These are phyloP conservation scores for Aureobasidium sp. DNA, from an alignment of 2,329 filamentous ascomycete species.

Conservation along the genomic window DNA sequence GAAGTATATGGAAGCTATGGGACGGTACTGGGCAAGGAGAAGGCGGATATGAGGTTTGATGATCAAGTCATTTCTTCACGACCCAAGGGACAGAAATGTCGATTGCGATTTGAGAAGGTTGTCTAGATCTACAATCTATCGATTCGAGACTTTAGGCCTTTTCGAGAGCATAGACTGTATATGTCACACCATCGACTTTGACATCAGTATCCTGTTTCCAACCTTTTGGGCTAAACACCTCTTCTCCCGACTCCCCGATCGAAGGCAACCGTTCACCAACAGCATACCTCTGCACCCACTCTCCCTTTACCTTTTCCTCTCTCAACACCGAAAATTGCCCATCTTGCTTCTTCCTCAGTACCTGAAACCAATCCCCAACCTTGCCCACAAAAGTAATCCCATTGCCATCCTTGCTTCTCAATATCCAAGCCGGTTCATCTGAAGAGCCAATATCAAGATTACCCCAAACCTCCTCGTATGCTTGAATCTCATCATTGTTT, in stretches of 20 bases:
- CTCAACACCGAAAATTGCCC: slow-evolving; percentile 5
- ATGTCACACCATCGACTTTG: neutral
- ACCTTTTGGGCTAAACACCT: neutral
- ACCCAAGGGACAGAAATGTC: slow-evolving; percentile 15
- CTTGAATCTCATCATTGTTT: neutral
- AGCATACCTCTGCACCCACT: neutral
- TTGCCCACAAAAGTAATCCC: neutral
- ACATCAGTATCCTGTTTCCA: slow-evolving; percentile 4
- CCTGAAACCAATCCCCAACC: slow-evolving; percentile 1
- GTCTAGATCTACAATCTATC: neutral
- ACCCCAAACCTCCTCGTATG: slow-evolving; percentile 12
- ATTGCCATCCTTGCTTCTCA: neutral
- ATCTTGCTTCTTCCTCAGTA: neutral
- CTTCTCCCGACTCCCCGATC: neutral
- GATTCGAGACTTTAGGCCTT: neutral
- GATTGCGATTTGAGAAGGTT: slow-evolving; percentile 10
- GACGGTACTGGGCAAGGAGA: slow-evolving; percentile 6
- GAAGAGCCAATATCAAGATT: neutral
- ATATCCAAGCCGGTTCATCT: neutral
- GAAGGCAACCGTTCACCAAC: slow-evolving; percentile 2
- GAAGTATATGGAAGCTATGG: slow-evolving; percentile 13
- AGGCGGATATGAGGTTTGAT: slow-evolving; percentile 13
- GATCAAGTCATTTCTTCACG: slow-evolving; percentile 16
- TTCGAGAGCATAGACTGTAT: slow-evolving; percentile 4
- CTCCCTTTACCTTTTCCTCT: neutral